These are phyloP conservation scores for Pseudotsuga menziesii DNA, from an alignment of 75 land plant genomes.

Conservation along the genomic window DNA sequence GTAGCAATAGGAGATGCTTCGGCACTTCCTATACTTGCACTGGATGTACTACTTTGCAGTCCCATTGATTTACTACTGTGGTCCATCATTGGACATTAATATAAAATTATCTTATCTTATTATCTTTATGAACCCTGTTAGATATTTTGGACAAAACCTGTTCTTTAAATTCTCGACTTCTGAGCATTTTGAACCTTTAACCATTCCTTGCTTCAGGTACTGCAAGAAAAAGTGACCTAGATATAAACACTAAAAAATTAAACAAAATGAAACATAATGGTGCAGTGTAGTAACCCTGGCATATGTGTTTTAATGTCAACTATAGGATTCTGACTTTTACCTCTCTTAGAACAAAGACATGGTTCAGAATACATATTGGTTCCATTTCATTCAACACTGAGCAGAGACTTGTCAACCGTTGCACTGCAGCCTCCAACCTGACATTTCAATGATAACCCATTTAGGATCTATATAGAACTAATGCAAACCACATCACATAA, in stretches of 20 bases:
- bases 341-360: constrained; percentile 97
- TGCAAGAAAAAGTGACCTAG: background rate
- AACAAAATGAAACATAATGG: background rate
- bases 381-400: constrained; percentile 99
- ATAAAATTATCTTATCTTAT: too few relatives aligned
- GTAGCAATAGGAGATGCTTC: too few relatives aligned
- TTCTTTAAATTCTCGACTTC: background rate
- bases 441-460: background rate
- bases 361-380: constrained; percentile 94
- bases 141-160: background rate
- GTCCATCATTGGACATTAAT: too few relatives aligned
- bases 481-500: background rate
- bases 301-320: background rate
- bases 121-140: too few relatives aligned
- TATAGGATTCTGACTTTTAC: constrained; percentile 21
- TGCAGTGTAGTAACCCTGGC: background rate
- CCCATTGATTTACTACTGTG: too few relatives aligned
- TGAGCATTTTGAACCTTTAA: background rate
- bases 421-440: constrained; percentile 99
- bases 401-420: constrained; percentile 91
- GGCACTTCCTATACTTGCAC: too few relatives aligned
- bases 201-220: background rate
- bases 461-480: background rate
- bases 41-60: too few relatives aligned
- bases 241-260: background rate